Conservation (phyloP, 345 rosid species). For the Citrus hindsii region DNA sequence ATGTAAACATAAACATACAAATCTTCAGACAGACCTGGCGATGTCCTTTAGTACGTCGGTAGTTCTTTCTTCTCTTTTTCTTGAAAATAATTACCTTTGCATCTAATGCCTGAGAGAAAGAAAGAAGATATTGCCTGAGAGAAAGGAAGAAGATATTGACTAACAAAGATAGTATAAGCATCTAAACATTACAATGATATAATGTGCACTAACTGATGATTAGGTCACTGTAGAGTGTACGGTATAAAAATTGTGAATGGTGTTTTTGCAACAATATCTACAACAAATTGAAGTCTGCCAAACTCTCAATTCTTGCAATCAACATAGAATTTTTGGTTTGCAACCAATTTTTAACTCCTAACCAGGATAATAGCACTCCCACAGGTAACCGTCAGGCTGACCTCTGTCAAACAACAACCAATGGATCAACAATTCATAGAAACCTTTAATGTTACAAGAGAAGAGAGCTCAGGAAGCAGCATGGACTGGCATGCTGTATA, state of each 20-base stretch:
- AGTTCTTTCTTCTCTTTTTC: conserved; percentile 91
- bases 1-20: conserved; percentile 3
- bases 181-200: neutral
- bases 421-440: neutral
- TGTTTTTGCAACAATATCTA: neutral
- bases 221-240: neutral
- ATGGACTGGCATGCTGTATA: neutral
- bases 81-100: conserved; percentile 90
- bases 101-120: conserved; percentile 73
- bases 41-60: conserved; percentile 86
- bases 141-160: conserved; percentile 10
- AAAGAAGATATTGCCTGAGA: conserved; percentile 38
- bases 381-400: no score
- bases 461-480: neutral
- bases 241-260: neutral
- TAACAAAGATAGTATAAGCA: neutral
- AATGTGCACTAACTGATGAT: neutral
- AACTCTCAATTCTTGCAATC: neutral
- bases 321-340: neutral
- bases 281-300: neutral
- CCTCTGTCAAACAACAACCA: neutral
- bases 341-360: neutral
- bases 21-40: conserved; percentile 55
- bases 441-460: neutral
- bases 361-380: neutral